Evolutionary conservation across 2,329 filamentous ascomycete species (phyloP).

Genomic region (Nannizzia gypsea): DNA sequence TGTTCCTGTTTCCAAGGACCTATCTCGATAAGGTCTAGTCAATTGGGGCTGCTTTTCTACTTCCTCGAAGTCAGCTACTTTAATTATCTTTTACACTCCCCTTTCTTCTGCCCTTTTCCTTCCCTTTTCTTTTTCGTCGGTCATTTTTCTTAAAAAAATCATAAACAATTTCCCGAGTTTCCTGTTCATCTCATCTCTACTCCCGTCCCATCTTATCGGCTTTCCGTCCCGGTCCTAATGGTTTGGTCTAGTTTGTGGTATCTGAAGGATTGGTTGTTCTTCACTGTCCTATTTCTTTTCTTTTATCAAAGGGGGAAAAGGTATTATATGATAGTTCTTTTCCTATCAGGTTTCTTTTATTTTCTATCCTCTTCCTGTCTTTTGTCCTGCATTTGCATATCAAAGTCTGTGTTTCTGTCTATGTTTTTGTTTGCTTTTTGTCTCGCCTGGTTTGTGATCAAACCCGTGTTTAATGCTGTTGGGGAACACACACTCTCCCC

Average conservation of each 20-base stretch:
- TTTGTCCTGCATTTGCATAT: conserved; percentile 5
- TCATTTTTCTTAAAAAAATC: conserved; percentile 2
- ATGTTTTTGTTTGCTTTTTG: conserved; percentile 7
- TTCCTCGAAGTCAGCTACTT: background rate
- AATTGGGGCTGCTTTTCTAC: background rate
- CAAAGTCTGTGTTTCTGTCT: conserved; percentile 1
- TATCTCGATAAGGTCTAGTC: background rate
- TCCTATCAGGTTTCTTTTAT: conserved; percentile 7
- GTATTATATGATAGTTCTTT: conserved; percentile 10
- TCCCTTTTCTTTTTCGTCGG: conserved; percentile 7
- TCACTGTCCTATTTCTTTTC: conserved; percentile 10
- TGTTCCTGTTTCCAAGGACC: background rate
- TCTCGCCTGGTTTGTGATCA: background rate
- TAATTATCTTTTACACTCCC: background rate
- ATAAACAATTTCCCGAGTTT: background rate
- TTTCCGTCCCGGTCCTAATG: background rate
- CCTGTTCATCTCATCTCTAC: background rate
- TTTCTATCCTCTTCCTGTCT: conserved; percentile 7
- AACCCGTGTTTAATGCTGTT: conserved; percentile 1
- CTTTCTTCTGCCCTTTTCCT: conserved; percentile 9
- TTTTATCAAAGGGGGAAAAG: conserved; percentile 5
- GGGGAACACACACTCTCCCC: background rate
- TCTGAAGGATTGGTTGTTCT: conserved; percentile 6
- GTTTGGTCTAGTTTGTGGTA: background rate
- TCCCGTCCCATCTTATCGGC: background rate